phyloP scores from a whole-genome alignment of 2,329 filamentous ascomycete species.

The Aurifilum marmelostoma region DNA sequence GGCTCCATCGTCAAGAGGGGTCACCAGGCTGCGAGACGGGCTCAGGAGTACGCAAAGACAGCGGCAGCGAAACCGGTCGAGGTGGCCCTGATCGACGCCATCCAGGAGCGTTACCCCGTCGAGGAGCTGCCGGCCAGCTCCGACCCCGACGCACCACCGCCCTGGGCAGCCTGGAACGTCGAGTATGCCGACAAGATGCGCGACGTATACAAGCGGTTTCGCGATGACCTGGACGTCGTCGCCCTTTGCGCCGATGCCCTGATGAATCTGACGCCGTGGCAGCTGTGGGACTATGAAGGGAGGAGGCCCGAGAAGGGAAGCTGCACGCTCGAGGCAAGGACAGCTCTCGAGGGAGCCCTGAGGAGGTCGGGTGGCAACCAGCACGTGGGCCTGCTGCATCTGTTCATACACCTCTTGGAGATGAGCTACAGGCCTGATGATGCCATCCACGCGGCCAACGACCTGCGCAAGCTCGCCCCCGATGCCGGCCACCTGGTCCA shows the following conservation, averaged over 20 bases:
- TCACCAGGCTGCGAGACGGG: constrained; percentile 37
- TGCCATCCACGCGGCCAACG: constrained; percentile 63
- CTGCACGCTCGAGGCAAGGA: constrained; percentile 61
- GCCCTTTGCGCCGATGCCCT: constrained; percentile 56
- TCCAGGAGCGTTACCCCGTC: constrained; percentile 63
- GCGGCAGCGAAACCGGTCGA: constrained; percentile 56
- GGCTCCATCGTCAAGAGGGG: constrained; percentile 47
- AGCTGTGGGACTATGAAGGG: constrained; percentile 46
- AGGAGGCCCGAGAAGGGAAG: constrained; percentile 53
- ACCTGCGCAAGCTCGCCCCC: constrained; percentile 65
- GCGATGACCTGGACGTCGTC: constrained; percentile 37
- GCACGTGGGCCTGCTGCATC: constrained; percentile 68
- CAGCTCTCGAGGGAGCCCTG: constrained; percentile 62
- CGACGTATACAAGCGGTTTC: constrained; percentile 40
- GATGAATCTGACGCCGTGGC: constrained; percentile 54
- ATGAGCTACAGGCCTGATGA: constrained; percentile 65
- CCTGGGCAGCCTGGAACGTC: constrained; percentile 56
- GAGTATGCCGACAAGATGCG: constrained; percentile 62
- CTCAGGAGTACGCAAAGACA: constrained; percentile 33
- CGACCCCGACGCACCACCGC: constrained; percentile 39
- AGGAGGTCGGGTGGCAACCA: constrained; percentile 44
- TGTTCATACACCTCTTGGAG: constrained; percentile 49
- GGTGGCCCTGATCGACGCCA: constrained; percentile 63
- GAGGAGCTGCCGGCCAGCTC: constrained; percentile 41
- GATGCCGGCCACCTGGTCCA: constrained; percentile 66